Percentiles rank a stretch among this genome's conserved stretches.
Evolutionary conservation across 352 stramenopile species (phyloP).

Genomic region (Globisporangium okanoganense): DNA sequence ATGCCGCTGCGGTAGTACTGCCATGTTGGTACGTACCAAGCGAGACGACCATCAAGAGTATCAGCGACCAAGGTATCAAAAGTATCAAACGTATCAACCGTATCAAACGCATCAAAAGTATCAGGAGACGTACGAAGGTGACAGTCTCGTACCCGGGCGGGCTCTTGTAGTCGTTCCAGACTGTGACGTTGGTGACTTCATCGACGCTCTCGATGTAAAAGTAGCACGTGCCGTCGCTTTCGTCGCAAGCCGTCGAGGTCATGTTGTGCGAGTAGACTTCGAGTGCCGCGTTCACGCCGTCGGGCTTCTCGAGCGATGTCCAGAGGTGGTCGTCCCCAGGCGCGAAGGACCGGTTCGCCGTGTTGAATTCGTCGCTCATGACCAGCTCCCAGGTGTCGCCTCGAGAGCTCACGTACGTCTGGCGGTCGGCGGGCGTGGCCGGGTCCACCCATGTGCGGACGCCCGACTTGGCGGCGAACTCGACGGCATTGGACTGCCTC

Average conservation of each 20-base stretch:
- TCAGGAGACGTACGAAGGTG: slow-evolving; percentile 29
- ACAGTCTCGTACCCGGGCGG: slow-evolving; percentile 45
- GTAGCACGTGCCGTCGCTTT: slow-evolving; percentile 36
- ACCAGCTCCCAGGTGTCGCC: slow-evolving; percentile 53
- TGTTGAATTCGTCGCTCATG: slow-evolving; percentile 70
- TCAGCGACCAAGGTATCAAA: neutral
- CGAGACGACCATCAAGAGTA: no score
- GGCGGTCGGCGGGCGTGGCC: slow-evolving; percentile 38
- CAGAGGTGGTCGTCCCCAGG: slow-evolving; percentile 51
- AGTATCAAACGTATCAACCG: neutral
- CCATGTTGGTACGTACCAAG: neutral
- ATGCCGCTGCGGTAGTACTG: slow-evolving; percentile 62
- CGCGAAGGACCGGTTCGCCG: slow-evolving; percentile 26
- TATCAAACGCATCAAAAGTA: neutral
- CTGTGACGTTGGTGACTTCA: slow-evolving; percentile 45
- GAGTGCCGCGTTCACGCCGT: slow-evolving; percentile 60
- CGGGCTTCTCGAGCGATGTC: slow-evolving; percentile 60
- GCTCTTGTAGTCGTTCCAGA: slow-evolving; percentile 64
- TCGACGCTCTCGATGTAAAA: slow-evolving; percentile 55
- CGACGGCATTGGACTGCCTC: neutral
- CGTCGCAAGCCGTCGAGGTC: slow-evolving; percentile 41
- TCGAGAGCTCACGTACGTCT: slow-evolving; percentile 44
- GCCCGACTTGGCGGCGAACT: slow-evolving; percentile 25
- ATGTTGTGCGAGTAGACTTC: slow-evolving; percentile 66
- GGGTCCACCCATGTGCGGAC: slow-evolving; percentile 57